Conservation (phyloP, 805 yeast genomes). For the Zygosaccharomyces pseudorouxii region DNA sequence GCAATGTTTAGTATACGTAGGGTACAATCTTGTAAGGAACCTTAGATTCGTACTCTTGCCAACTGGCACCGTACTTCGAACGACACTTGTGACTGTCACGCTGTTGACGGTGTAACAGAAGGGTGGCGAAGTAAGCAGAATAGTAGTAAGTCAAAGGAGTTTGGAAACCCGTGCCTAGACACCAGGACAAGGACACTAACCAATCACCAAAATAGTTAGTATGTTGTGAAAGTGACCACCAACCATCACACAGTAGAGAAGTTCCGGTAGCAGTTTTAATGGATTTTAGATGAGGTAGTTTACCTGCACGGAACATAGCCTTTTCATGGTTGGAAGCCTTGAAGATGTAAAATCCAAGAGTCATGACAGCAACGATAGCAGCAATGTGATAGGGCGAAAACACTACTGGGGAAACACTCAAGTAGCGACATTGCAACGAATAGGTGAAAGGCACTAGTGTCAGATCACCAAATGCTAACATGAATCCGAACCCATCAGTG, state of each 20-base stretch:
- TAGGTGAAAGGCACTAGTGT: conserved; percentile 91
- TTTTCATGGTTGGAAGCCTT: conserved; percentile 81
- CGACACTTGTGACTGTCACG: conserved; percentile 92
- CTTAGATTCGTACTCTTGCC: conserved; percentile 73
- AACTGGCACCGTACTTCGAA: conserved; percentile 75
- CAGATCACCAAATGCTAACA: conserved; percentile 92
- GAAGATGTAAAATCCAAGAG: conserved; percentile 75
- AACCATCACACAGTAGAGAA: conserved; percentile 77
- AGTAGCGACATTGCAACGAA: conserved; percentile 76
- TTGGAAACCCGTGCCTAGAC: conserved; percentile 78
- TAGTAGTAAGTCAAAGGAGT: conserved; percentile 87
- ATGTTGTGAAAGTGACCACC: conserved; percentile 95
- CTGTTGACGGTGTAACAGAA: conserved; percentile 80
- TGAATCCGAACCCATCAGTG: conserved; percentile 95
- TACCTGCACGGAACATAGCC: conserved; percentile 75
- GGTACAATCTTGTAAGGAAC: conserved; percentile 94
- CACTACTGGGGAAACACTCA: conserved; percentile 57
- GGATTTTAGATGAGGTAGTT: conserved; percentile 60
- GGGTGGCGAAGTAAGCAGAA: conserved; percentile 71
- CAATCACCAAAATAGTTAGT: conserved; percentile 95
- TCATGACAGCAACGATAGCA: conserved; percentile 35
- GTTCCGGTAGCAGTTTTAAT: conserved; percentile 76
- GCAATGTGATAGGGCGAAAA: conserved; percentile 42
- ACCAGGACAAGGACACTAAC: conserved; percentile 88
- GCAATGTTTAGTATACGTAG: conserved; percentile 55